Conservation (phyloP, 148 eudicot species). For the Persicaria maculosa region DNA sequence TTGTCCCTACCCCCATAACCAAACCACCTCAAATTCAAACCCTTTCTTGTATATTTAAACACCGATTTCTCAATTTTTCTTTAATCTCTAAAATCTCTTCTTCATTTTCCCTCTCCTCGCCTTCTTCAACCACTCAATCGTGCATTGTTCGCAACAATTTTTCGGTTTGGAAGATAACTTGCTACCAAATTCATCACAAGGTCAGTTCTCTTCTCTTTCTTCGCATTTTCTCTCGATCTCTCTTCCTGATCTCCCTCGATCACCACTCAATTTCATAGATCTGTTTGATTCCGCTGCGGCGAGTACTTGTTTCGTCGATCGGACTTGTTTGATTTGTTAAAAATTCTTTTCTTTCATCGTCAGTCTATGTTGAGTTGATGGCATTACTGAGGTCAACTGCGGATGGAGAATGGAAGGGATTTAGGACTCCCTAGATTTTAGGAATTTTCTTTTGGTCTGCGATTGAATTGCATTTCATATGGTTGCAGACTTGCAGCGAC, state of each 20-base stretch:
- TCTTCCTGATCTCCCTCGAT: not conserved
- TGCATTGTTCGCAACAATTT: not conserved
- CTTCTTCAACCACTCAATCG: not conserved
- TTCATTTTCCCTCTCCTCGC: not conserved
- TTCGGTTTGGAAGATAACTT: not conserved
- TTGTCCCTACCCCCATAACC: not conserved
- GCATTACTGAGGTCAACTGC: not conserved
- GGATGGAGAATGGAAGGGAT: not conserved
- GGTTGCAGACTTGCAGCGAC: conserved; percentile 32
- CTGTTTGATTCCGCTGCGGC: not conserved
- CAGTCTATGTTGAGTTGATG: not conserved
- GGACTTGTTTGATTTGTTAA: not conserved
- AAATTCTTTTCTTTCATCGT: not conserved
- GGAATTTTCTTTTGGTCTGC: too few relatives aligned
- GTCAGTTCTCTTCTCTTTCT: not conserved
- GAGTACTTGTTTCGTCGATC: not conserved
- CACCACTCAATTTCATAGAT: not conserved
- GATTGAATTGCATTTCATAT: not conserved
- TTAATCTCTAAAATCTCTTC: not conserved
- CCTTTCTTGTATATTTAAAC: not conserved
- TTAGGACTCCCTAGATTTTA: too few relatives aligned
- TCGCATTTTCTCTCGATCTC: not conserved
- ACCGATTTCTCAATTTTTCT: not conserved
- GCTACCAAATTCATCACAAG: not conserved
- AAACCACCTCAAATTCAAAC: not conserved